Evolutionary conservation across 441 rosid species (phyloP).

Genomic region (Syzygium malaccense): DNA sequence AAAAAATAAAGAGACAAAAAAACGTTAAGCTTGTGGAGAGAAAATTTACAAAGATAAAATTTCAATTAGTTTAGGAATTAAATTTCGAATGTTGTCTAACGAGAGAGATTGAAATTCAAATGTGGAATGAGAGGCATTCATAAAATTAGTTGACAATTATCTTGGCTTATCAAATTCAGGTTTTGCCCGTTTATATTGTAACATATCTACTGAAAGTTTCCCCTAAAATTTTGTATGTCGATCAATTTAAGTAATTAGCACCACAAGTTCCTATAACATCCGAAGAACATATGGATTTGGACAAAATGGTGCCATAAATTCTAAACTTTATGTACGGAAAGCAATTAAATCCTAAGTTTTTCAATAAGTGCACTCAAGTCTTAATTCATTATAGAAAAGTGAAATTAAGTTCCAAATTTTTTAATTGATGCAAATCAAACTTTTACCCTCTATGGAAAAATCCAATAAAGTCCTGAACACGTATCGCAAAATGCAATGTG

Average conservation of each 20-base stretch:
- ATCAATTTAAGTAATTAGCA: too few relatives aligned
- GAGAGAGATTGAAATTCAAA: not conserved
- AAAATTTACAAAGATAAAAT: not conserved
- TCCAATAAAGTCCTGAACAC: not conserved
- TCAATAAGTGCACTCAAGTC: not conserved
- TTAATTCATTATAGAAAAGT: not conserved
- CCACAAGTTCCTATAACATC: too few relatives aligned
- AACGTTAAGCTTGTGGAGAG: not conserved
- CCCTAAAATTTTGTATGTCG: too few relatives aligned
- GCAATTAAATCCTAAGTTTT: not conserved
- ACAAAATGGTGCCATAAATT: not conserved
- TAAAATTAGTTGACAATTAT: not conserved
- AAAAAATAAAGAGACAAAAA: not conserved
- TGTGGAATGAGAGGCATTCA: not conserved
- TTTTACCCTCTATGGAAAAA: not conserved
- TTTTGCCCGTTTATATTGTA: too few relatives aligned
- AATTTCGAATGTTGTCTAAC: not conserved
- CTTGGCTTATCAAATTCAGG: too few relatives aligned
- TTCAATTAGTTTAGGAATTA: not conserved
- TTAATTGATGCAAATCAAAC: not conserved
- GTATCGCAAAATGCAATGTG: not conserved
- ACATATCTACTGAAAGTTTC: too few relatives aligned
- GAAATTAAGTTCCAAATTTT: not conserved
- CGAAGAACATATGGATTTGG: not conserved
- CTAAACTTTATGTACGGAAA: fast-evolving